Conservation (phyloP, 2,329 filamentous ascomycete genomes). For the Aspergillus costaricaensis region DNA sequence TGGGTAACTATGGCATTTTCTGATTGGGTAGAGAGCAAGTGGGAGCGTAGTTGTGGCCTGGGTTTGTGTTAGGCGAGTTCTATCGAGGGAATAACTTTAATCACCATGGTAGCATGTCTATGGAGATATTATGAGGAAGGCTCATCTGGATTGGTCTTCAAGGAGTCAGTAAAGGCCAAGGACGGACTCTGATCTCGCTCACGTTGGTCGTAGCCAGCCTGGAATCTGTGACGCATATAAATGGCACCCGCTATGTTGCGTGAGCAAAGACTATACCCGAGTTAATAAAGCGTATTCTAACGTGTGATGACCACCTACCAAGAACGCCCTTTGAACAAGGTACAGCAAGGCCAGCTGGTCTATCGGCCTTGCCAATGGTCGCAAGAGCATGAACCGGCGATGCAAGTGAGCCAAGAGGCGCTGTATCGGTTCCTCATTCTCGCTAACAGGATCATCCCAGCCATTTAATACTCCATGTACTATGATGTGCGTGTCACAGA, state of each 20-base stretch:
- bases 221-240: neutral
- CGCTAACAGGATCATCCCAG: neutral
- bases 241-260: neutral
- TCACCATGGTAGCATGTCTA: neutral
- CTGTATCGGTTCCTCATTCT: neutral
- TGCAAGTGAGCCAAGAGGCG: neutral
- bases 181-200: neutral
- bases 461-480: neutral
- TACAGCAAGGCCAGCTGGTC: neutral
- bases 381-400: neutral
- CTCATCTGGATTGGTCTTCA: neutral
- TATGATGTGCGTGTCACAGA: neutral
- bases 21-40: neutral
- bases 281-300: neutral
- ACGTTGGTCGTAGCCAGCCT: neutral
- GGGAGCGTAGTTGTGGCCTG: neutral
- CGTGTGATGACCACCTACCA: neutral
- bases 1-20: neutral
- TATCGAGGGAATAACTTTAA: neutral
- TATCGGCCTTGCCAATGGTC: neutral
- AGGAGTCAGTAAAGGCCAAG: neutral
- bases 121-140: neutral
- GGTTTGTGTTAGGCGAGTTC: neutral
- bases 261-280: neutral
- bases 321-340: neutral